phyloP scores from a whole-genome alignment of 2,329 filamentous ascomycete genomes.

The Scortechinia acanthostroma region DNA sequence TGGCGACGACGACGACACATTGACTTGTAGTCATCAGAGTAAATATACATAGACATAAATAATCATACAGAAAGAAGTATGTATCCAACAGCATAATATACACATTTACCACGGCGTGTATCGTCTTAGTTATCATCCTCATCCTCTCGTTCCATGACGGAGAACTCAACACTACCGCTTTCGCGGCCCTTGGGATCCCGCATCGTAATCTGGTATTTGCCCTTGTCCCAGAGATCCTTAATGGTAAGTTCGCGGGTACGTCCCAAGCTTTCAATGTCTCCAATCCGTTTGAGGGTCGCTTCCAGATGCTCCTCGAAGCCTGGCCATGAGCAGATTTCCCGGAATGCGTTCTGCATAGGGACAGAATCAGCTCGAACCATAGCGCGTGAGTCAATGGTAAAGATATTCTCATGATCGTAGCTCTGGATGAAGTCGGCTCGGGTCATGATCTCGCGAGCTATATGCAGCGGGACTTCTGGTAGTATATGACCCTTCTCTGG shows the following conservation, averaged over 20 bases:
- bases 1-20: no score
- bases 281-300: slow-evolving; percentile 41
- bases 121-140: not conserved
- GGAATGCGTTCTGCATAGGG: slow-evolving; percentile 49
- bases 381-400: slow-evolving; percentile 45
- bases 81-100: no score
- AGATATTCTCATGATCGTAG: slow-evolving; percentile 49
- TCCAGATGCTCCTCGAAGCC: slow-evolving; percentile 44
- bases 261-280: slow-evolving; percentile 41
- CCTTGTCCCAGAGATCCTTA: slow-evolving; percentile 38
- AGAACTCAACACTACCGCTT: not conserved
- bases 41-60: not conserved
- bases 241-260: slow-evolving; percentile 46
- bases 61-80: not conserved
- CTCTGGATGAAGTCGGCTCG: slow-evolving; percentile 46
- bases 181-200: not conserved
- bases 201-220: not conserved
- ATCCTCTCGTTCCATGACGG: not conserved
- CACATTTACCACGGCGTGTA: not conserved
- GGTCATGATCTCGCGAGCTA: slow-evolving; percentile 44
- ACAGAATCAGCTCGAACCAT: slow-evolving; percentile 48
- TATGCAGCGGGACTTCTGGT: slow-evolving; percentile 38
- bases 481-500: slow-evolving; percentile 28
- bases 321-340: slow-evolving; percentile 36
- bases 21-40: no score